A percentile compares a stretch with the other conserved stretches of the same genome.
Evolutionary conservation across 495 filamentous ascomycete species (phyloP).

Genomic region (Sabuloglossum arenarium): DNA sequence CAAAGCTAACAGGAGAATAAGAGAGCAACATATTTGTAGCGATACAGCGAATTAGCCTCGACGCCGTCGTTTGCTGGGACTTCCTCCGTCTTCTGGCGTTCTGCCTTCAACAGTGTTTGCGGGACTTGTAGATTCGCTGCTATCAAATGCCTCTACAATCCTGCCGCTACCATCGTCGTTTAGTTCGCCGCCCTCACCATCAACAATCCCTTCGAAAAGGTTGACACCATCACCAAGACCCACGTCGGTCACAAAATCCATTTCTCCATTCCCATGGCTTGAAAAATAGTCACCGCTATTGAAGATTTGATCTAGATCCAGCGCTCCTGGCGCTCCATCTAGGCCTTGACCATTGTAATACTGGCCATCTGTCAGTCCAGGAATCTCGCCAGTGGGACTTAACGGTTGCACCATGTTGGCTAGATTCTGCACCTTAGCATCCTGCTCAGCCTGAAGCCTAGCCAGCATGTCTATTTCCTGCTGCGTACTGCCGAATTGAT

Average conservation of each 20-base stretch:
- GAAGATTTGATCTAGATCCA: constrained; percentile 53
- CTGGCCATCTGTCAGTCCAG: constrained; percentile 34
- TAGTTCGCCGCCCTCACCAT: neutral
- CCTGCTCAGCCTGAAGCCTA: constrained; percentile 52
- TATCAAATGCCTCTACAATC: constrained; percentile 24
- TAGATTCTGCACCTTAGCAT: constrained; percentile 47
- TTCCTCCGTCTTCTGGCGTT: neutral
- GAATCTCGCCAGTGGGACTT: constrained; percentile 60
- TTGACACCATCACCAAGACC: neutral
- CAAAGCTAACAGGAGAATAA: neutral
- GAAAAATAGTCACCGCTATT: constrained; percentile 40
- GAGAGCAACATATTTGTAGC: neutral
- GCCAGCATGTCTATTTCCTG: constrained; percentile 54
- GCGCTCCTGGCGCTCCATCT: constrained; percentile 20
- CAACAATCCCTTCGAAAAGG: neutral
- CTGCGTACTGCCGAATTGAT: constrained; percentile 28
- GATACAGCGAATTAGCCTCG: neutral
- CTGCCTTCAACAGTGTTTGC: constrained; percentile 12
- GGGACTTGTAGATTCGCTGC: constrained; percentile 28
- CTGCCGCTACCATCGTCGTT: constrained; percentile 14
- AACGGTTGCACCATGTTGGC: constrained; percentile 51
- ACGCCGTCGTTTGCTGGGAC: neutral
- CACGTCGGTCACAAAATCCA: neutral
- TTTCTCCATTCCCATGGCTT: constrained; percentile 10
- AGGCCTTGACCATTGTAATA: constrained; percentile 18